Base-by-base conservation (phyloP, 2,329 filamentous ascomycete genomes). In the Sporothrix schenckii region DNA sequence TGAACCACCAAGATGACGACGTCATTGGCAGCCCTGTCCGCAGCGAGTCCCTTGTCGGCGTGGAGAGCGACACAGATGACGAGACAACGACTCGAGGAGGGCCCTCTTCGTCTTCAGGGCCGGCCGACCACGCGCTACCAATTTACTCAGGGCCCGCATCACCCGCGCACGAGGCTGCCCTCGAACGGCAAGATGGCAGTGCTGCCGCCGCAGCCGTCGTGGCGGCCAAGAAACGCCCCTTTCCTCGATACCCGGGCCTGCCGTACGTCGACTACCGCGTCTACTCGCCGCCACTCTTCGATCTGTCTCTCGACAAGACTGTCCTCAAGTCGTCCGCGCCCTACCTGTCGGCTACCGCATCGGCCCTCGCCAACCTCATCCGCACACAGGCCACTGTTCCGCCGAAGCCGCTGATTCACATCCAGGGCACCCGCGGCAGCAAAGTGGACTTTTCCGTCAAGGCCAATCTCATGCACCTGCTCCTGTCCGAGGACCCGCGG, bases 391-490 rank as follows among this genome's bases (percentile, higher is more conserved):
- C 84, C 16, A 82, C 82, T 0, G 79, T 88, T 0, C 86, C 86
- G 24, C 86, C 86, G 7, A 88, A 88, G 75, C 85, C 83, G 0
- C 80, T 84, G 72, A 80, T 88, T 27, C 80, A 83, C 68, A 81
- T 88, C 68, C 78, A 78, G 3, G 86, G 86, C 58, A 81, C 77
- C 44, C 81, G 82, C 41, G 78, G 80, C n/a, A 76, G 77, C 70
- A 78, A 75, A 72, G 74, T 83, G 44, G 85, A 87, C 76, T 88
- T 88, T 73, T 80, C 83, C 70, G 76, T 88, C 71, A 83, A 82
- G 74, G 77, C 87, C 54, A 88, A 88, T 75, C 78, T 87, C 21
- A 85, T 88, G 83, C 80, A 77, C 63, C 78, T 87, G 13, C 79
- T 88, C 5, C 80, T 87, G 1, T 81, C 85, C 0, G 82, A 85